Evolutionary conservation across 176 grass and related monocot species (phyloP).

Genomic region (Musa schizocarpa): DNA sequence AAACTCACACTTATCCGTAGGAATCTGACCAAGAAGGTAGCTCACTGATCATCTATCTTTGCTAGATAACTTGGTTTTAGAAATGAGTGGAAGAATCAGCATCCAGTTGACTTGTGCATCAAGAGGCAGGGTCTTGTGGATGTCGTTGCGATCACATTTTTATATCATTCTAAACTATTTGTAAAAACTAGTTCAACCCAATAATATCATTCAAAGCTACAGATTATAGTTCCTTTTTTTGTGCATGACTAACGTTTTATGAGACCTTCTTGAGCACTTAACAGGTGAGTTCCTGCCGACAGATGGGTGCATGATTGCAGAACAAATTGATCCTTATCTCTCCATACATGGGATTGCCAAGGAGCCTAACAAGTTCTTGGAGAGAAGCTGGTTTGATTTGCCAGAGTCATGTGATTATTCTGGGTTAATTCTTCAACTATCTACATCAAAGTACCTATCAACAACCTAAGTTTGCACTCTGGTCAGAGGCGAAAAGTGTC

Average conservation of each 20-base stretch:
- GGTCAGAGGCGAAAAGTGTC: too few relatives aligned
- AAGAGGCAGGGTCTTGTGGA: not conserved
- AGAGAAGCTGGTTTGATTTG: not conserved
- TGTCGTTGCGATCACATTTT: too few relatives aligned
- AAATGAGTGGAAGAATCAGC: not conserved
- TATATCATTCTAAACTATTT: too few relatives aligned
- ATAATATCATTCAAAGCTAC: too few relatives aligned
- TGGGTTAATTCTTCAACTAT: not conserved
- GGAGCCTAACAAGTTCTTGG: not conserved
- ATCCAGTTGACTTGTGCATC: not conserved
- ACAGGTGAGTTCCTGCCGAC: not conserved
- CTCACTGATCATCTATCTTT: not conserved
- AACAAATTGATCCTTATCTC: not conserved
- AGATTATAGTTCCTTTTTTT: too few relatives aligned
- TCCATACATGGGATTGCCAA: not conserved
- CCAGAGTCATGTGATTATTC: not conserved
- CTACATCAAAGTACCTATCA: not conserved
- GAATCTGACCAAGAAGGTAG: not conserved
- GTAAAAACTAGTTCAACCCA: too few relatives aligned
- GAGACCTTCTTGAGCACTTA: not conserved
- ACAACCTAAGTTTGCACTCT: not conserved
- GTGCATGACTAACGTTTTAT: too few relatives aligned
- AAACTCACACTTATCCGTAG: not conserved
- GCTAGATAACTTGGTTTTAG: not conserved
- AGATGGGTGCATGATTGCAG: not conserved